Evolutionary conservation across 2,329 filamentous ascomycete species (phyloP).

Genomic region (Pseudocercospora vitis): DNA sequence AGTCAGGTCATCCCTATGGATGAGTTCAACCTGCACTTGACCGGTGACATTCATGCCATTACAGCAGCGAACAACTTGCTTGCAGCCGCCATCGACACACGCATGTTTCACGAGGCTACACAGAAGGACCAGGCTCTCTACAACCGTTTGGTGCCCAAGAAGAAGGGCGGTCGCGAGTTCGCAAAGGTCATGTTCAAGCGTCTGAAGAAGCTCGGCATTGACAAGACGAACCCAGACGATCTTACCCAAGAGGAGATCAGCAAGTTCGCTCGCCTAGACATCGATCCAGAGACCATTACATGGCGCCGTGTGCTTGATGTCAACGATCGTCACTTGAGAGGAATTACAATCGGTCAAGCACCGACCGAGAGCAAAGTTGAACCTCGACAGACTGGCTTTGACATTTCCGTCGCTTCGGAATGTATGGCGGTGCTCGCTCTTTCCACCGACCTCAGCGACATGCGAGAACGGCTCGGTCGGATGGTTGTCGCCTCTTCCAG

Average conservation of each 20-base stretch:
- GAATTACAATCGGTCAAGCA: constrained; percentile 84
- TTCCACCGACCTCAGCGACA: constrained; percentile 80
- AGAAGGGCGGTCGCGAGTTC: constrained; percentile 87
- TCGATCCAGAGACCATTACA: constrained; percentile 94
- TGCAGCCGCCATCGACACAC: constrained; percentile 92
- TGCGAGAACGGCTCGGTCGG: constrained; percentile 87
- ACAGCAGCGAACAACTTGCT: constrained; percentile 96
- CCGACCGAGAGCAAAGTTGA: constrained; percentile 82
- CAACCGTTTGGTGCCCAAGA: constrained; percentile 80
- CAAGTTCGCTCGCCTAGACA: constrained; percentile 89
- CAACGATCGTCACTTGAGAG: constrained; percentile 90
- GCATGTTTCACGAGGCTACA: constrained; percentile 96
- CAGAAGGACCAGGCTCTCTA: constrained; percentile 89
- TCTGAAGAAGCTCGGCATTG: constrained; percentile 91
- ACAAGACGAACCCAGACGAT: constrained; percentile 89
- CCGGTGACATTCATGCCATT: constrained; percentile 96
- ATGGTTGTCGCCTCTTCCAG: constrained; percentile 94
- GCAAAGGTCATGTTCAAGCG: constrained; percentile 88
- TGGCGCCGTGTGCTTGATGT: constrained; percentile 96
- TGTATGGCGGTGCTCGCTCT: constrained; percentile 98
- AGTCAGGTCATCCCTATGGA: constrained; percentile 99
- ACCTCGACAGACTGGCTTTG: constrained; percentile 86
- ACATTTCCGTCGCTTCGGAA: constrained; percentile 96
- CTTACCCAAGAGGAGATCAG: constrained; percentile 85
- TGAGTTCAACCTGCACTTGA: constrained; percentile 97